phyloP scores from a whole-genome alignment of 1,139 yeast genomes.

The Debaryomyces psychrophilus region DNA sequence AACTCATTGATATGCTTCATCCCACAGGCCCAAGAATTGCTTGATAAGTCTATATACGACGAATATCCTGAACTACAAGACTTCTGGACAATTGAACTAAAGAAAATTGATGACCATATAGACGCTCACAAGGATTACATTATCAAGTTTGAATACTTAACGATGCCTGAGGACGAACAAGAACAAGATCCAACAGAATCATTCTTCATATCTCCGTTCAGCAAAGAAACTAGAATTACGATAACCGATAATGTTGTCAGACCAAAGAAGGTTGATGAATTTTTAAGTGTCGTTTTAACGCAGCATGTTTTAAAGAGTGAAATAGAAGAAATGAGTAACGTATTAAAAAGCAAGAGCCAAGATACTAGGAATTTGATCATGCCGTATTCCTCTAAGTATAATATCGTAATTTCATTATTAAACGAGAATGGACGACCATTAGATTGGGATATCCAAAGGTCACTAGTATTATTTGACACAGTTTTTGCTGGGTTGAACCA shows the following conservation, averaged over 20 bases:
- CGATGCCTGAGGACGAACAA: slow-evolving; percentile 15
- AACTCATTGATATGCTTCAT: slow-evolving; percentile 30
- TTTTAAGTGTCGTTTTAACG: slow-evolving; percentile 36
- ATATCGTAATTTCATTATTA: slow-evolving; percentile 63
- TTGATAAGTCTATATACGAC: slow-evolving; percentile 29
- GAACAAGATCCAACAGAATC: slow-evolving; percentile 24
- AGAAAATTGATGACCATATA: slow-evolving; percentile 15
- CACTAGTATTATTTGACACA: slow-evolving; percentile 30
- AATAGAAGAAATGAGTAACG: slow-evolving; percentile 26
- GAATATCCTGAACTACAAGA: slow-evolving; percentile 26
- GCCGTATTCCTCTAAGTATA: slow-evolving; percentile 65
- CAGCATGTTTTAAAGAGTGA: slow-evolving; percentile 43
- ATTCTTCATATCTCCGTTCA: slow-evolving; percentile 37
- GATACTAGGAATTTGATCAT: slow-evolving; percentile 39
- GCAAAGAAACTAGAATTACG: slow-evolving; percentile 30
- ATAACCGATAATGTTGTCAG: slow-evolving; percentile 32
- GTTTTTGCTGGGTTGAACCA: slow-evolving; percentile 40
- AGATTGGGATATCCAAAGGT: slow-evolving; percentile 43
- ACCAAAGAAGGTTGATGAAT: slow-evolving; percentile 34
- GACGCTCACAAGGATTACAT: slow-evolving; percentile 22
- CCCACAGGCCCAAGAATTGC: slow-evolving; percentile 31
- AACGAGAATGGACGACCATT: slow-evolving; percentile 45
- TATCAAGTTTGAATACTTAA: slow-evolving; percentile 25
- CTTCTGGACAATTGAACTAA: slow-evolving; percentile 36
- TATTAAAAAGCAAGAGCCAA: slow-evolving; percentile 20